Conservation (phyloP, 805 yeast genomes). For the Maudiozyma saulgeensis region DNA sequence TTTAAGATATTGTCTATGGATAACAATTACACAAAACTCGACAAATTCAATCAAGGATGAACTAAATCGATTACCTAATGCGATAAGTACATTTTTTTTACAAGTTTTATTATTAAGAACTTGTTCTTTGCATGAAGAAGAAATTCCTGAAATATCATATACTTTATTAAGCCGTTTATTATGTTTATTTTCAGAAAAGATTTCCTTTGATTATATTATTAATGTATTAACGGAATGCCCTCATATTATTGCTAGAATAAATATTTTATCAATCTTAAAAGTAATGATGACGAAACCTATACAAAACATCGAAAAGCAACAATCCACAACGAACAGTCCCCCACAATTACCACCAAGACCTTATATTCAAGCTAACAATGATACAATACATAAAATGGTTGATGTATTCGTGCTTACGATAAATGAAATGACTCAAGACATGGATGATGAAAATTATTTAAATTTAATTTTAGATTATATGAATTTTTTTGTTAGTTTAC, state of each 20-base stretch:
- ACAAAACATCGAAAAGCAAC: neutral
- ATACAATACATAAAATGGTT: conserved; percentile 36
- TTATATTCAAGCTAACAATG: conserved; percentile 36
- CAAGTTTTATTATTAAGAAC: conserved; percentile 35
- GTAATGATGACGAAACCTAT: conserved; percentile 40
- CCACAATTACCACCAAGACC: conserved; percentile 28
- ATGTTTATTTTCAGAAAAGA: conserved; percentile 45
- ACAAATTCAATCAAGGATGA: conserved; percentile 11
- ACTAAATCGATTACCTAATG: conserved; percentile 21
- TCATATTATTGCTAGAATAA: conserved; percentile 47
- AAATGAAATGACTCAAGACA: conserved; percentile 17
- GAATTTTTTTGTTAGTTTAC: conserved; percentile 39
- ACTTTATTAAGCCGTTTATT: conserved; percentile 57
- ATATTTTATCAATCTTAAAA: conserved; percentile 57
- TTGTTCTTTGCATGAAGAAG: conserved; percentile 31
- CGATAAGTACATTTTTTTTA: conserved; percentile 31
- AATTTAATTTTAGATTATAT: conserved; percentile 40
- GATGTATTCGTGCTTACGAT: conserved; percentile 34
- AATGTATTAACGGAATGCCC: conserved; percentile 68
- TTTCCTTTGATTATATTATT: conserved; percentile 48
- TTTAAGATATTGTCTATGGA: conserved; percentile 31
- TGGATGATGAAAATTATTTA: conserved; percentile 2
- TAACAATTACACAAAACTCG: conserved; percentile 17
- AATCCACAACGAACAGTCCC: neutral
- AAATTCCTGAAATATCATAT: conserved; percentile 36